Percentiles rank a stretch among this genome's conserved stretches.
Evolutionary conservation across 2,329 filamentous ascomycete species (phyloP).

Genomic region (Xylaria sp.): DNA sequence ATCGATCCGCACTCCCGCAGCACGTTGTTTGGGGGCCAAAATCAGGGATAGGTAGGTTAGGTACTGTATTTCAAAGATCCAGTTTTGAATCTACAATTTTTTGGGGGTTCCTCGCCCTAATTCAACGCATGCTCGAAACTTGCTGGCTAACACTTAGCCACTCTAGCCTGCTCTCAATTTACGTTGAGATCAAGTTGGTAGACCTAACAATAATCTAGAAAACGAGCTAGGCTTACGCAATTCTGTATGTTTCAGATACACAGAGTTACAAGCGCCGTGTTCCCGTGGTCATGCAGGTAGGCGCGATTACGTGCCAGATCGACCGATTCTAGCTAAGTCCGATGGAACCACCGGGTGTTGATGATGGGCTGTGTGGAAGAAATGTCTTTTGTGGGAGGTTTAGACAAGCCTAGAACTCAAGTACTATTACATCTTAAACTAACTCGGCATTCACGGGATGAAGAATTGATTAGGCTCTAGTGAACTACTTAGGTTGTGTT

Average conservation of each 20-base stretch:
- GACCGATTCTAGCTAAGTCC: conserved; percentile 16
- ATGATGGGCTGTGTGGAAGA: neutral
- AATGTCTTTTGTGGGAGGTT: too few relatives aligned
- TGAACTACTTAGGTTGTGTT: too few relatives aligned
- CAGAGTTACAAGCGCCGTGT: conserved; percentile 12
- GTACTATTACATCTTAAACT: too few relatives aligned
- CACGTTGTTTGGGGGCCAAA: conserved; percentile 2
- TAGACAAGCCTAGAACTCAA: too few relatives aligned
- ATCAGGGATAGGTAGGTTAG: neutral
- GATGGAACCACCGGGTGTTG: neutral
- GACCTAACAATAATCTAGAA: neutral
- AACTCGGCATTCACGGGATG: too few relatives aligned
- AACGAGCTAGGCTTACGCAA: conserved; percentile 4
- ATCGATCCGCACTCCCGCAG: neutral
- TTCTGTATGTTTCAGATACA: conserved; percentile 19
- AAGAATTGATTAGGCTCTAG: too few relatives aligned
- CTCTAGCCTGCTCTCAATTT: conserved; percentile 4
- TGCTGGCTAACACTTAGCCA: conserved; percentile 9
- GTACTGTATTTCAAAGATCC: neutral
- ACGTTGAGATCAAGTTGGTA: neutral
- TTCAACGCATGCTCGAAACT: neutral
- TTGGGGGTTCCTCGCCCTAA: neutral
- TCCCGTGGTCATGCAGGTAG: conserved; percentile 27
- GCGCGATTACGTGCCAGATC: conserved; percentile 26
- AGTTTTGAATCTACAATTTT: neutral